Percentiles rank a stretch among this genome's conserved stretches.
Conservation (phyloP, 2,329 filamentous ascomycete genomes). For the Eurotiales sp. region DNA sequence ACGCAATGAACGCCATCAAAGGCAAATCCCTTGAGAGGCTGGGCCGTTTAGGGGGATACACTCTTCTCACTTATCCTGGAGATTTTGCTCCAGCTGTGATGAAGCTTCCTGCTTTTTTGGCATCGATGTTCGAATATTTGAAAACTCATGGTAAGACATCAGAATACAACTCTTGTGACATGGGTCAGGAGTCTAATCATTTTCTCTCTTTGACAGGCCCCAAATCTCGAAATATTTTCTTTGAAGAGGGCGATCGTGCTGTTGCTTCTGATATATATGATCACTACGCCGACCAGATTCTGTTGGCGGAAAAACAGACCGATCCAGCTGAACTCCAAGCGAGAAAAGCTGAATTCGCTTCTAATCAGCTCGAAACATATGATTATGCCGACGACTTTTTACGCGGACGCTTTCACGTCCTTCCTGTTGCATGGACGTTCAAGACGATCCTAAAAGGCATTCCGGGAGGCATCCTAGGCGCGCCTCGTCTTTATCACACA, state of each 20-base stretch:
- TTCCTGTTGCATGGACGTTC: slow-evolving; percentile 33
- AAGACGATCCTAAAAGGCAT: slow-evolving; percentile 34
- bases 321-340: slow-evolving; percentile 32
- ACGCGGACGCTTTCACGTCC: slow-evolving; percentile 21
- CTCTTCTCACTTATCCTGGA: slow-evolving; percentile 33
- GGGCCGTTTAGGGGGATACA: slow-evolving; percentile 41
- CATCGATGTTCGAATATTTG: slow-evolving; percentile 37
- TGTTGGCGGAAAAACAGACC: slow-evolving; percentile 32
- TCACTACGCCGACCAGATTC: slow-evolving; percentile 37
- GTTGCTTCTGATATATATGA: slow-evolving; percentile 36
- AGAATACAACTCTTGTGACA: background rate
- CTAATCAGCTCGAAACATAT: slow-evolving; percentile 18
- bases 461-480: slow-evolving; percentile 38
- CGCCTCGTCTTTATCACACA: slow-evolving; percentile 28
- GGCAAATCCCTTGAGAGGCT: slow-evolving; percentile 39
- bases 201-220: slow-evolving; percentile 19
- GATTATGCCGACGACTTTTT: slow-evolving; percentile 15
- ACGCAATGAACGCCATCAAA: slow-evolving; percentile 31
- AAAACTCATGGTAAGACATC: slow-evolving; percentile 30
- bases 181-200: background rate
- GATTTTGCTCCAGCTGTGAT: slow-evolving; percentile 37
- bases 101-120: slow-evolving; percentile 42
- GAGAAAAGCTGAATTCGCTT: slow-evolving; percentile 30
- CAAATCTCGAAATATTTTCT: slow-evolving; percentile 31
- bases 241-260: slow-evolving; percentile 32